A percentile compares a stretch with the other conserved stretches of the same genome.
Evolutionary conservation across 495 filamentous ascomycete species (phyloP).

Genomic region (Penicillium taxi): DNA sequence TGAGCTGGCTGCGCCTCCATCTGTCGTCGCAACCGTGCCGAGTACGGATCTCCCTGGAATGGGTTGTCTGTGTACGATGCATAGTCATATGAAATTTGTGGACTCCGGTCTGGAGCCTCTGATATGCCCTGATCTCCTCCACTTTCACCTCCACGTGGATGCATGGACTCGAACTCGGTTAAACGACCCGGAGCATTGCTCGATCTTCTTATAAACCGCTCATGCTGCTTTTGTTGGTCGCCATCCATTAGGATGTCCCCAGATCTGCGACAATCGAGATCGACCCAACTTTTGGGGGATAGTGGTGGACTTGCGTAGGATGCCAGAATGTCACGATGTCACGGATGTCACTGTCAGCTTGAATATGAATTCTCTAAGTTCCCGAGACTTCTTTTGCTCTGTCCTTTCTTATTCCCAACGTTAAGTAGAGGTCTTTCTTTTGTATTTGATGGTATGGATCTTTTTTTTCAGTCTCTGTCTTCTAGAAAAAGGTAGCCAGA

Average conservation of each 20-base stretch:
- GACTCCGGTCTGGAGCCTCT: constrained; percentile 27
- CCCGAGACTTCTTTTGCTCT: too few relatives aligned
- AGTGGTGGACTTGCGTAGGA: constrained; percentile 49
- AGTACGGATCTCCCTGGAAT: constrained; percentile 37
- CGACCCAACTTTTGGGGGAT: constrained; percentile 50
- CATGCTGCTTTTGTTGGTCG: constrained; percentile 64
- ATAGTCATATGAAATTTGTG: constrained; percentile 33
- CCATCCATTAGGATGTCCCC: constrained; percentile 58
- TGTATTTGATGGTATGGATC: too few relatives aligned
- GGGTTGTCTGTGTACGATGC: constrained; percentile 38
- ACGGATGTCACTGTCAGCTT: too few relatives aligned
- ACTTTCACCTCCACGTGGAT: constrained; percentile 33
- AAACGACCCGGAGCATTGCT: constrained; percentile 19
- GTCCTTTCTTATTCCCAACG: too few relatives aligned
- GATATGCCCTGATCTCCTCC: constrained; percentile 28
- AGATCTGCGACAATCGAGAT: constrained; percentile 39
- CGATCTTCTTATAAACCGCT: constrained; percentile 30
- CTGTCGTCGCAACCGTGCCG: constrained; percentile 18
- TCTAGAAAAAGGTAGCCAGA: too few relatives aligned
- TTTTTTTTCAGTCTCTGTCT: too few relatives aligned
- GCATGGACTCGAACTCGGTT: constrained; percentile 31
- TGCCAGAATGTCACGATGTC: constrained; percentile 63
- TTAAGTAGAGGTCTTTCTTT: too few relatives aligned
- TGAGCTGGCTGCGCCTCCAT: neutral
- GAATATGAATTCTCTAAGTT: too few relatives aligned